Base-by-base conservation (phyloP, 2,329 filamentous ascomycete species). In the Pseudogymnoascus pannorum region DNA sequence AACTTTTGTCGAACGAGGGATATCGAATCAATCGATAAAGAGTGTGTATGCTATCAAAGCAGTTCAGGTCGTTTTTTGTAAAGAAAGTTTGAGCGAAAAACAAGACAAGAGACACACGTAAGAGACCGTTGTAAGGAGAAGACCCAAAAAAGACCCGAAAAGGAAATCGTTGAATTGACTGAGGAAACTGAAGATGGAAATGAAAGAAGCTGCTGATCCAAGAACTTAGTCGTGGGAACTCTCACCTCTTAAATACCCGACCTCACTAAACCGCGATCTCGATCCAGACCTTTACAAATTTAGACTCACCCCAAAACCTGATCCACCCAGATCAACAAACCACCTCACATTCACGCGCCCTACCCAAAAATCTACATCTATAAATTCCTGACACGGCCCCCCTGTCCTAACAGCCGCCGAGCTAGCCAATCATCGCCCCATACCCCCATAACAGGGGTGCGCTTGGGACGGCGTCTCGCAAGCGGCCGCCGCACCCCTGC, bases 11-110 rank as follows among this genome's bases (percentile, higher is more conserved):
- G 40, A 44, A 22, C 40, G 18, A 44, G 40, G 38, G 40, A 44
- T 44, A 44, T 44, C 40, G 40, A 44, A 44, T 44, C 40, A 44
- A 44, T 44, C 40, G 40, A 44, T 44, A 44, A 22, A 44, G 40
- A 44, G 40, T 1, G 40, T 44, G 40, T 14, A 44, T 44, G 40
- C 40, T 44, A 44, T 44, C 40, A 22, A 44, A 44, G 40, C 40
- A 44, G 22, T 12, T 44, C 40, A 44, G 22, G 18, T 44, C 40
- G 40, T 44, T n/a, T n/a, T n/a, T 12, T 22, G 40, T 44, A 44
- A 14, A 44, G 18, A 44, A 44, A 44, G 40, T 44, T 11, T 22
- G 40, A 44, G 40, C 4, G 11, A n/a, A 44, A 44, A 44, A 11
- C 38, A 42, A 42, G 38, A 40, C 16, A 3, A 42, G 18, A 42